Evolutionary conservation across 2,329 filamentous ascomycete species (phyloP).

Genomic region (Verticillium isaacii): DNA sequence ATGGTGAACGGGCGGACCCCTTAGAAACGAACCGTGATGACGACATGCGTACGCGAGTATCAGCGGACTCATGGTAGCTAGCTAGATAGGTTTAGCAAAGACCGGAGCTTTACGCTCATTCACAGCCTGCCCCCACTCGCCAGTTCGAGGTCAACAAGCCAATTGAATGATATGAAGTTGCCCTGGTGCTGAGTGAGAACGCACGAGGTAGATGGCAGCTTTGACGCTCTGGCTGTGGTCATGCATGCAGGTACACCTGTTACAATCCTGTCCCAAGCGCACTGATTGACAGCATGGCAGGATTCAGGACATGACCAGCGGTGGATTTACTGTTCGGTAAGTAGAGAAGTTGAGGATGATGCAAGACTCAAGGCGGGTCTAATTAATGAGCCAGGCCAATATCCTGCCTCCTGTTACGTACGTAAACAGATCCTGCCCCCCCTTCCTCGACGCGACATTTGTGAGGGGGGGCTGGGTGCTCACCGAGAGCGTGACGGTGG

Average conservation of each 20-base stretch:
- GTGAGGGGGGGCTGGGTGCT: background rate
- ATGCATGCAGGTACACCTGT: too few relatives aligned
- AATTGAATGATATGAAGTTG: too few relatives aligned
- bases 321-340: too few relatives aligned
- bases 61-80: background rate
- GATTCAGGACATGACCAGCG: too few relatives aligned
- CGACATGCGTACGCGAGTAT: background rate
- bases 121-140: background rate
- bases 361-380: too few relatives aligned
- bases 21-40: background rate
- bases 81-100: background rate
- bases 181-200: too few relatives aligned
- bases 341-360: too few relatives aligned
- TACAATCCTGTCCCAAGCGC: too few relatives aligned
- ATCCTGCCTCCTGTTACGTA: background rate
- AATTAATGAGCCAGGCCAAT: background rate
- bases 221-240: too few relatives aligned
- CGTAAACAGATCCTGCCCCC: background rate
- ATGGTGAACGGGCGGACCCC: background rate
- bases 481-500: background rate
- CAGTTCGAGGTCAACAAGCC: too few relatives aligned
- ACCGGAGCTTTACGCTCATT: background rate
- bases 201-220: too few relatives aligned
- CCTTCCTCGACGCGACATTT: background rate
- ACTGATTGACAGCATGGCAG: too few relatives aligned